Percentiles rank a stretch among this genome's conserved stretches.
Conservation (phyloP, 2,329 filamentous ascomycete species). For the Colletotrichum sp. region DNA sequence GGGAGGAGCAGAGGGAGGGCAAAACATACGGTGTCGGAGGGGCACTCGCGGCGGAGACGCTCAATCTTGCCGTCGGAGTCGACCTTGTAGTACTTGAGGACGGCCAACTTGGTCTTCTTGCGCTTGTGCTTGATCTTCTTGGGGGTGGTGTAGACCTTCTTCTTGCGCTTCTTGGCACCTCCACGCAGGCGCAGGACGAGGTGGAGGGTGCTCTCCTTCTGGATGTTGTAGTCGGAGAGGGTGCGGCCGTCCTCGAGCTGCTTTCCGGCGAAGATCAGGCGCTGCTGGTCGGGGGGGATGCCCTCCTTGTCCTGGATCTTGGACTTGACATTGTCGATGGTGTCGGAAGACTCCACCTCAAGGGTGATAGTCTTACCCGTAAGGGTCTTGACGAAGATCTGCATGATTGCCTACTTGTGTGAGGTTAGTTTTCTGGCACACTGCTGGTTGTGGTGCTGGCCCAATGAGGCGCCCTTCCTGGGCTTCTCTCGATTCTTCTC, state of each 20-base stretch:
- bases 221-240: slow-evolving; percentile 99
- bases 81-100: slow-evolving; percentile 99
- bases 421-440: slow-evolving; percentile 40
- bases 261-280: slow-evolving; percentile 99
- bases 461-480: background rate
- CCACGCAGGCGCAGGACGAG: slow-evolving; percentile 97
- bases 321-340: slow-evolving; percentile 99
- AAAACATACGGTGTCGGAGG: slow-evolving; percentile 78
- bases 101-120: slow-evolving; percentile 99
- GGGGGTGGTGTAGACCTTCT: slow-evolving; percentile 99
- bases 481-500: background rate
- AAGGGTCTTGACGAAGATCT: slow-evolving; percentile 83
- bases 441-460: background rate
- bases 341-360: slow-evolving; percentile 99
- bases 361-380: slow-evolving; percentile 99
- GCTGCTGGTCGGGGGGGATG: slow-evolving; percentile 98
- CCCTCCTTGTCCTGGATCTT: slow-evolving; percentile 99
- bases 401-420: slow-evolving; percentile 67
- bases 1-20: background rate
- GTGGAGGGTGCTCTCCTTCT: slow-evolving; percentile 99
- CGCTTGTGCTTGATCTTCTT: slow-evolving; percentile 99
- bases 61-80: slow-evolving; percentile 99
- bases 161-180: slow-evolving; percentile 99
- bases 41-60: slow-evolving; percentile 98
- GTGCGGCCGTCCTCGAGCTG: slow-evolving; percentile 99